A percentile compares a stretch with the other conserved stretches of the same genome.
These are phyloP conservation scores for Cladosporium sp. DNA, from an alignment of 2,329 filamentous ascomycete species.

Conservation along the genomic window DNA sequence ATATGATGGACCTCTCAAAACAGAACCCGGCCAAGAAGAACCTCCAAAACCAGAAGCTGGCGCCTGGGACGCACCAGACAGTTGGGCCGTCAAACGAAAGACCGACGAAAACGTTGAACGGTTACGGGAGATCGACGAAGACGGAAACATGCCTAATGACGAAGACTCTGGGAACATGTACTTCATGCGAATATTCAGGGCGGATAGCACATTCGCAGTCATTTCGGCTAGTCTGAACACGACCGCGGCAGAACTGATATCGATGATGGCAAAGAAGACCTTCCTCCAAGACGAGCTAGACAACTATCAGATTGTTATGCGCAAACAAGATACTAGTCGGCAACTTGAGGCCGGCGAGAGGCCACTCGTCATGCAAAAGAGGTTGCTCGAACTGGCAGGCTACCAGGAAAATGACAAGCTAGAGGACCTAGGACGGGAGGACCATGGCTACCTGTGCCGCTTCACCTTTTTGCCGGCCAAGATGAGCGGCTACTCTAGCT, in stretches of 20 bases:
- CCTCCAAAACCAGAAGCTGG: slow-evolving; percentile 33
- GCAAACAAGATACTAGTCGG: slow-evolving; percentile 83
- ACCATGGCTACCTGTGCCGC: slow-evolving; percentile 93
- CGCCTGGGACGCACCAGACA: slow-evolving; percentile 93
- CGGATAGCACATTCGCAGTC: slow-evolving; percentile 90
- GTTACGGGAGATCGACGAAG: slow-evolving; percentile 64
- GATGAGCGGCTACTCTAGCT: slow-evolving; percentile 70
- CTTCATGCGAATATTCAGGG: slow-evolving; percentile 92
- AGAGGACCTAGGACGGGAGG: slow-evolving; percentile 90
- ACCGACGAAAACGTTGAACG: slow-evolving; percentile 60
- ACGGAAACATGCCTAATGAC: slow-evolving; percentile 57
- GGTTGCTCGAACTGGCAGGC: slow-evolving; percentile 82
- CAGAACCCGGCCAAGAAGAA: slow-evolving; percentile 25
- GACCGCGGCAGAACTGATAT: slow-evolving; percentile 79
- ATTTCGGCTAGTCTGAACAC: slow-evolving; percentile 80
- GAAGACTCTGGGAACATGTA: slow-evolving; percentile 75
- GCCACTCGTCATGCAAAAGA: slow-evolving; percentile 87
- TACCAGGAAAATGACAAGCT: slow-evolving; percentile 83
- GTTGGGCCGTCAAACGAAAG: slow-evolving; percentile 81
- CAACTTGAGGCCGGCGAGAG: slow-evolving; percentile 75
- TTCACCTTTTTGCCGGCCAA: slow-evolving; percentile 92
- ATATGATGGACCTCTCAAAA: slow-evolving; percentile 47
- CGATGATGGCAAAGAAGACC: slow-evolving; percentile 90
- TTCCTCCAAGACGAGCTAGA: slow-evolving; percentile 84
- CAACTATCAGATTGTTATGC: slow-evolving; percentile 93